Percentiles rank a stretch among this genome's conserved stretches.
Evolutionary conservation across 495 filamentous ascomycete genomes (phyloP).

Genomic region (Xylaria castorea): DNA sequence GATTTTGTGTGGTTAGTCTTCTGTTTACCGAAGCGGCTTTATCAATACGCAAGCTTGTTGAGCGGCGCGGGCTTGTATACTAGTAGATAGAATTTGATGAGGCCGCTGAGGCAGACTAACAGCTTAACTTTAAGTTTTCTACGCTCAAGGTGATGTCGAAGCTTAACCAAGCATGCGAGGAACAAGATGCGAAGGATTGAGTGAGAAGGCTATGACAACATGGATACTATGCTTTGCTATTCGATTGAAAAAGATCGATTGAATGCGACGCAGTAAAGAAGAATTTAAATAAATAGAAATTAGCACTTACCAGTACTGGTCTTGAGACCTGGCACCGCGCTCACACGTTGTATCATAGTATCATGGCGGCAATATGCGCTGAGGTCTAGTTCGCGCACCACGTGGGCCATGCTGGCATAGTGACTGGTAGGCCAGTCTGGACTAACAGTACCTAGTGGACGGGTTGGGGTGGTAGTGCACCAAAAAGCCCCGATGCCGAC

Average conservation of each 20-base stretch:
- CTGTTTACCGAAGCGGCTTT: conserved; percentile 19
- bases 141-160: background rate
- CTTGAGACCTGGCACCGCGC: conserved; percentile 53
- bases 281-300: conserved; percentile 13
- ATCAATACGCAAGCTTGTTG: background rate
- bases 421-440: conserved; percentile 31
- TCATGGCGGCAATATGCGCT: conserved; percentile 49
- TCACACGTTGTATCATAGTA: conserved; percentile 53
- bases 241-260: background rate
- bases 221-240: background rate
- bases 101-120: background rate
- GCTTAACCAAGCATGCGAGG: conserved; percentile 8
- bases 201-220: background rate
- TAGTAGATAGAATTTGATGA: background rate
- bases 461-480: conserved; percentile 24
- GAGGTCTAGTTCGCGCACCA: conserved; percentile 54
- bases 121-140: background rate
- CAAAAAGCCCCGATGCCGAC: conserved; percentile 14
- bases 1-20: conserved; percentile 31
- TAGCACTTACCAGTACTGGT: conserved; percentile 55
- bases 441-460: conserved; percentile 16
- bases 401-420: conserved; percentile 45
- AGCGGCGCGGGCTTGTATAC: background rate
- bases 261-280: background rate
- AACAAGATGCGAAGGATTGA: background rate